Base-by-base conservation (phyloP, 1,284 basidiomycete genomes). In the Papiliotrema laurentii region DNA sequence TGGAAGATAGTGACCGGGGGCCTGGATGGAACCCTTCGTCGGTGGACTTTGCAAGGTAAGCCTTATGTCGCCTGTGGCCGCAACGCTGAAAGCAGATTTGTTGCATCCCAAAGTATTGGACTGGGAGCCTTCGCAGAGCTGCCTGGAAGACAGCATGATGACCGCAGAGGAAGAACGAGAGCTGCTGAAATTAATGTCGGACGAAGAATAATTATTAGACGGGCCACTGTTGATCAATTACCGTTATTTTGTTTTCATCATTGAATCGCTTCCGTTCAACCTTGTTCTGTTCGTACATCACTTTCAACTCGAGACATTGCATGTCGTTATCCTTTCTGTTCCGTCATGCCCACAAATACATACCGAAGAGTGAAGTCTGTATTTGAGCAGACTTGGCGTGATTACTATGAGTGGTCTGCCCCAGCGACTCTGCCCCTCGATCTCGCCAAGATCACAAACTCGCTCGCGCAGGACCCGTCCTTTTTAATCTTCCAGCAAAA, bases 11-110 rank as follows among this genome's bases (percentile, higher is more conserved):
- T 96, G 34, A 90, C 84, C 47, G 80, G 83, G 0, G 84, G 88
- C 65, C 71, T 97, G 46, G 92, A 97, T 68, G 82, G 83, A 27
- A 94, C 91, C 6, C 75, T 96, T 34, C 76, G 91, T 54, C 82
- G 81, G 60, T 96, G 91, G 89, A 80, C 77, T 61, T 69, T 92
- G 26, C 72, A 75, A 58, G 87, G 88, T 87, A 58, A 49, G 81
- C 69, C 0, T 2, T 18, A 4, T 41, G 22, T 14, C 2, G 22
- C 10, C 16, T 50, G 39, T 18, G 19, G 34, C 13, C 16, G 25
- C 35, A 27, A 25, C 49, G 30, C 24, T 37, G 33, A 35, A 7
- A 4, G 6, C 50, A 69, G 69, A 73, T 18, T 44, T 74, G 1
- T 53, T 70, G 14, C 51, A 69, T 22, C 72, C 72, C 0, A 51